These are phyloP conservation scores for Hanseniaspora singularis DNA, from an alignment of 805 yeast species.

Conservation along the genomic window DNA sequence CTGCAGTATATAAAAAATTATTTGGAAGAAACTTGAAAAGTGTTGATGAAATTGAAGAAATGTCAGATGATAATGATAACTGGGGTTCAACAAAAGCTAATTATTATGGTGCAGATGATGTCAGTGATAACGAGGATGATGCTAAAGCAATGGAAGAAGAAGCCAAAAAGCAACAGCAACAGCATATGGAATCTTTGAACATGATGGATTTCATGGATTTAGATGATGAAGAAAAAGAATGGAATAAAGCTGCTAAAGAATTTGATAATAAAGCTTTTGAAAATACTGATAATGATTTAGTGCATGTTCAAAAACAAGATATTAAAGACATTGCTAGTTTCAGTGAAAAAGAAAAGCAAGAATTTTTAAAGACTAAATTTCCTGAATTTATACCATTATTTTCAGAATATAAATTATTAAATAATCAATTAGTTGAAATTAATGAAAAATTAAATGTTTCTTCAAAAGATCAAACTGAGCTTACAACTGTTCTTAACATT, in stretches of 20 bases:
- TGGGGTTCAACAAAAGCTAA: slow-evolving; percentile 37
- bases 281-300: slow-evolving; percentile 19
- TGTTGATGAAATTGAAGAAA: slow-evolving; percentile 24
- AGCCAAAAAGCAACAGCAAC: slow-evolving; percentile 75
- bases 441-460: slow-evolving; percentile 20
- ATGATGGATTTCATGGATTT: slow-evolving; percentile 60
- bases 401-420: slow-evolving; percentile 42
- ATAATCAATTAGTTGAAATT: slow-evolving; percentile 34
- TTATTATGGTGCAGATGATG: slow-evolving; percentile 44
- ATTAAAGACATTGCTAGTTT: slow-evolving; percentile 38
- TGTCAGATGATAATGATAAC: slow-evolving; percentile 23
- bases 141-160: slow-evolving; percentile 74
- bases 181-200: slow-evolving; percentile 60
- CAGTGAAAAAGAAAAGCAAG: slow-evolving; percentile 41
- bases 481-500: slow-evolving; percentile 30
- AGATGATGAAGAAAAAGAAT: slow-evolving; percentile 57
- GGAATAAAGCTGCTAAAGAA: slow-evolving; percentile 51
- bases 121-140: slow-evolving; percentile 49
- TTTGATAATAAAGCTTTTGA: slow-evolving; percentile 34
- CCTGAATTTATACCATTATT: slow-evolving; percentile 79
- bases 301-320: slow-evolving; percentile 29
- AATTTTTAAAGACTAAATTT: slow-evolving; percentile 46
- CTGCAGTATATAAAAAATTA: slow-evolving; percentile 31
- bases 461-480: neutral
- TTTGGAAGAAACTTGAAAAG: slow-evolving; percentile 27